Percentiles rank a stretch among this genome's conserved stretches.
These are phyloP conservation scores for Phytophthora cryptogea DNA, from an alignment of 352 stramenopile genomes.

Conservation along the genomic window DNA sequence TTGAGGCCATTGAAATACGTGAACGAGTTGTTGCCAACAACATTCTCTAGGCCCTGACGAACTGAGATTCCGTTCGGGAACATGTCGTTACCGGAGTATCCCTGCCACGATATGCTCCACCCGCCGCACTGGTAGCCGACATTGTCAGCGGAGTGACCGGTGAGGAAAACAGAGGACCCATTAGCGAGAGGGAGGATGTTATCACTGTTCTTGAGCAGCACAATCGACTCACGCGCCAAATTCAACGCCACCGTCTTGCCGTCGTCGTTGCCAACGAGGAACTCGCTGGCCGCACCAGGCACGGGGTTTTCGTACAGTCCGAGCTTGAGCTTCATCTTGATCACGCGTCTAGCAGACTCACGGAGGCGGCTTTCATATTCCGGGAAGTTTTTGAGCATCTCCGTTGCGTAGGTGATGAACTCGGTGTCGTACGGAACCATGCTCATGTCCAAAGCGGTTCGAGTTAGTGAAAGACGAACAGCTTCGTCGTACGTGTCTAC, in stretches of 20 bases:
- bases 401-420: constrained; percentile 54
- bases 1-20: constrained; percentile 64
- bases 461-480: constrained; percentile 61
- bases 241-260: constrained; percentile 58
- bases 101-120: constrained; percentile 88
- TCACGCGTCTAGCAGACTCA: constrained; percentile 58
- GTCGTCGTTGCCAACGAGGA: constrained; percentile 43
- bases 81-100: constrained; percentile 67
- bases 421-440: constrained; percentile 72
- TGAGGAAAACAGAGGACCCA: constrained; percentile 59
- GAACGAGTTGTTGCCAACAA: constrained; percentile 33
- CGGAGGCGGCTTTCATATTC: constrained; percentile 48
- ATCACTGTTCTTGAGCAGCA: constrained; percentile 79
- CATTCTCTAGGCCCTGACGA: constrained; percentile 48
- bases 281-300: constrained; percentile 43
- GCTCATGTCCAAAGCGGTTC: constrained; percentile 90
- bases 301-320: constrained; percentile 71
- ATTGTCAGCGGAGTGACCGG: constrained; percentile 64
- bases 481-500: constrained; percentile 54
- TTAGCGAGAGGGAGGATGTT: constrained; percentile 50
- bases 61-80: constrained; percentile 63
- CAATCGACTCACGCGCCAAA: constrained; percentile 77
- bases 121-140: constrained; percentile 72
- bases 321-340: constrained; percentile 80
- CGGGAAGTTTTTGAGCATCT: constrained; percentile 45